Evolutionary conservation across 2,329 filamentous ascomycete genomes (phyloP).

Genomic region (Curvularia sp.): DNA sequence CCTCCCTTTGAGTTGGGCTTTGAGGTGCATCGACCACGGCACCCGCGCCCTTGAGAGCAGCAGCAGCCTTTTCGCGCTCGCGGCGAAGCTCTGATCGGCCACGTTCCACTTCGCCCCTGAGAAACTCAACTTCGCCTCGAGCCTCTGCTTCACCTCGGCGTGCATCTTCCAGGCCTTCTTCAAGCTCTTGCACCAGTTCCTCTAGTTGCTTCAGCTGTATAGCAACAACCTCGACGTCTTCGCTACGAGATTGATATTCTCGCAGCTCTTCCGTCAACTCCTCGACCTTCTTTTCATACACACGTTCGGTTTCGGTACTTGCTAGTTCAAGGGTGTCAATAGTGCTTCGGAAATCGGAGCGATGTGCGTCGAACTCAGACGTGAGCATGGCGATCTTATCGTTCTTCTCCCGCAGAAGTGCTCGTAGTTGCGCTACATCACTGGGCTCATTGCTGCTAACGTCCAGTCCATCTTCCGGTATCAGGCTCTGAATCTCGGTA

Average conservation of each 20-base stretch:
- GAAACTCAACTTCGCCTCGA: slow-evolving; percentile 91
- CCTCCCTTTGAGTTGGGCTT: slow-evolving; percentile 67
- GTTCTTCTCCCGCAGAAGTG: slow-evolving; percentile 91
- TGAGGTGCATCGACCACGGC: slow-evolving; percentile 53
- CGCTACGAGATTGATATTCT: slow-evolving; percentile 79
- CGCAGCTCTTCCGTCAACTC: slow-evolving; percentile 83
- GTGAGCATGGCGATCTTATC: slow-evolving; percentile 95
- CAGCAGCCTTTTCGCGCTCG: slow-evolving; percentile 82
- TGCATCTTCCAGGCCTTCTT: slow-evolving; percentile 95
- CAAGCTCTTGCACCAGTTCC: slow-evolving; percentile 93
- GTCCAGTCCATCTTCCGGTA: slow-evolving; percentile 62
- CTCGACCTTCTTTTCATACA: slow-evolving; percentile 93
- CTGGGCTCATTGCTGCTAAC: slow-evolving; percentile 58
- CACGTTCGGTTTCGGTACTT: slow-evolving; percentile 91
- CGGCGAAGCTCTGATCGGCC: slow-evolving; percentile 85
- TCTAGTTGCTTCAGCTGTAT: slow-evolving; percentile 93
- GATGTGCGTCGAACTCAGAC: slow-evolving; percentile 90
- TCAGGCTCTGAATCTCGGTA: slow-evolving; percentile 77
- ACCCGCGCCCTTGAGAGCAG: slow-evolving; percentile 62
- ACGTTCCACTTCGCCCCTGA: slow-evolving; percentile 92
- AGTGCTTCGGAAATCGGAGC: slow-evolving; percentile 94
- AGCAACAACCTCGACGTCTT: slow-evolving; percentile 91
- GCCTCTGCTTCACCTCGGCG: slow-evolving; percentile 93
- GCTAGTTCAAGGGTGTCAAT: slow-evolving; percentile 96
- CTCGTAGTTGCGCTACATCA: slow-evolving; percentile 77